Evolutionary conservation across 768 basidiomycete species (phyloP).

Genomic region (Rhizopogon sp.): DNA sequence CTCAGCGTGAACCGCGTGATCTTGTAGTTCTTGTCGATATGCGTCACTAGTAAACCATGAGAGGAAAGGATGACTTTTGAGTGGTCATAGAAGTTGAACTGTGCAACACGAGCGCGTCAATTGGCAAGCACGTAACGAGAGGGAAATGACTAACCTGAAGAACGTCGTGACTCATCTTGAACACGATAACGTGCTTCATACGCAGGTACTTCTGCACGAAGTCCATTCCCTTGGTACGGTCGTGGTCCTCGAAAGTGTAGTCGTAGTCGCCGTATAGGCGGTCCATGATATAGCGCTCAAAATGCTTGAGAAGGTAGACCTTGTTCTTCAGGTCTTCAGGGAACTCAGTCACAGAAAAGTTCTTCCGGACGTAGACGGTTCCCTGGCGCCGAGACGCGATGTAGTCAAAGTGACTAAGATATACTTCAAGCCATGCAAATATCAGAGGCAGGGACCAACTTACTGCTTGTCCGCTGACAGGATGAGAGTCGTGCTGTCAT

Average conservation of each 20-base stretch:
- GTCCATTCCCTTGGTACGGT: slow-evolving; percentile 79
- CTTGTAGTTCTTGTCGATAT: slow-evolving; percentile 87
- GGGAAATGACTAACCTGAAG: slow-evolving; percentile 67
- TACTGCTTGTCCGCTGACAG: slow-evolving; percentile 85
- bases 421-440: not conserved
- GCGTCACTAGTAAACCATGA: slow-evolving; percentile 72
- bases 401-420: slow-evolving; percentile 80
- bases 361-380: slow-evolving; percentile 66
- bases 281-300: slow-evolving; percentile 93
- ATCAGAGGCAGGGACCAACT: slow-evolving; percentile 22
- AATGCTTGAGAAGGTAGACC: slow-evolving; percentile 89
- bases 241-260: slow-evolving; percentile 71
- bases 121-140: not conserved
- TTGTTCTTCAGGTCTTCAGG: slow-evolving; percentile 86
- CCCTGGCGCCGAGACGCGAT: slow-evolving; percentile 67
- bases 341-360: slow-evolving; percentile 61
- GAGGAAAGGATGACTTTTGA: slow-evolving; percentile 88
- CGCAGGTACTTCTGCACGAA: slow-evolving; percentile 94
- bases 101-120: slow-evolving; percentile 1
- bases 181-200: slow-evolving; percentile 96
- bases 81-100: slow-evolving; percentile 99
- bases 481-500: slow-evolving; percentile 86
- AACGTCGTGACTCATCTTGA: slow-evolving; percentile 92
- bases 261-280: slow-evolving; percentile 80
- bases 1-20: slow-evolving; percentile 69